Evolutionary conservation across 805 yeast genomes (phyloP), one percentile per base, ranked within the genome.

Genomic region (Vanderwaltozyma tropicalis): DNA sequence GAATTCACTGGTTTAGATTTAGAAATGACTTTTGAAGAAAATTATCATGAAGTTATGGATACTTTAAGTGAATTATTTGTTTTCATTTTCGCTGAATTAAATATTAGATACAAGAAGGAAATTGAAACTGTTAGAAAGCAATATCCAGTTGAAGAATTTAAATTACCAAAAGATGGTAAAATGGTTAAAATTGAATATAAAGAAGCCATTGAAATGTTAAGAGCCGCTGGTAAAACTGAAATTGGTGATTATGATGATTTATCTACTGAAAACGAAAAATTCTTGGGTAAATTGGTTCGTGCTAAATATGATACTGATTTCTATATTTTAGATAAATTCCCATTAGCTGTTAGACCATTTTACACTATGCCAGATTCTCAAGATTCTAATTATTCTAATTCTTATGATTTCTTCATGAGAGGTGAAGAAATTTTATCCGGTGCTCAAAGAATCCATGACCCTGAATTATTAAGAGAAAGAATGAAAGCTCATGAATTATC

Each of bases 401-500:
- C 97, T 16, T 92, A 89, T 61, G 98, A 92, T 69, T 92, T 92
- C 80, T 92, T 92, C 75, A 92, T 92, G 98, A 82, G 98, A 71
- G 99, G 99, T 61, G 98, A 92, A 69, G 99, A 92, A 68, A 92
- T 92, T 54, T 69, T 92, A 51, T 86, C 96, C n/a, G 99, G 99
- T 55, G 99, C 98, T 41, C 99, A 92, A 71, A 95, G 99, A 76
- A 76, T 92, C 52, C 99, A 92, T 62, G 97, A 92, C 63, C 78
- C 94, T 35, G 85, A 70, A 45, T 69, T 92, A 53, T 75, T 92
- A 55, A 71, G 67, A 52, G 74, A 82, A 66, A 78, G 97, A 68
- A 78, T 92, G 82, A 68, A 62, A 34, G 81, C 71, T 28, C 95
- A 82, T 55, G 97, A 75, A 20, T 77, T 92, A 39, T 84, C 85